A percentile compares a stretch with the other conserved stretches of the same genome.
Conservation (phyloP, 2,329 filamentous ascomycete genomes). For the Diaporthe amygdali region DNA sequence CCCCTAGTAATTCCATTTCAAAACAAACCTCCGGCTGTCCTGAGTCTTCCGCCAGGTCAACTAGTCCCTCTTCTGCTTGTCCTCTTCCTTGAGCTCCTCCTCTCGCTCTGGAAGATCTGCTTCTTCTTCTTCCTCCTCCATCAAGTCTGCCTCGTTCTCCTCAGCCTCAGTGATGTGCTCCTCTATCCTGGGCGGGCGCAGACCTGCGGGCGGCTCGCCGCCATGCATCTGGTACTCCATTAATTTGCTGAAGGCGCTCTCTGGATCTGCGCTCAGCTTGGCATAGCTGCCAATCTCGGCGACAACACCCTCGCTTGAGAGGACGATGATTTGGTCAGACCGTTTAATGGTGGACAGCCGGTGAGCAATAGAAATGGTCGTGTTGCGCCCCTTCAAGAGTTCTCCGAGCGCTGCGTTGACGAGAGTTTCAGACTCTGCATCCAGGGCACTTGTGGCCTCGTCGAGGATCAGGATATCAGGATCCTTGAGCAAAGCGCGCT, state of each 20-base stretch:
- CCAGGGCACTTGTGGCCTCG: conserved; percentile 93
- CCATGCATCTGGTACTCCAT: conserved; percentile 99
- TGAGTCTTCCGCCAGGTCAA: background rate
- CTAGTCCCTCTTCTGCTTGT: conserved; percentile 1
- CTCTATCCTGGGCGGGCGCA: conserved; percentile 34
- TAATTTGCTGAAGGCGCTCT: conserved; percentile 88
- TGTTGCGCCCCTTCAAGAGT: conserved; percentile 85
- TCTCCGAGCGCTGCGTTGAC: conserved; percentile 88
- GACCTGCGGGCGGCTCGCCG: conserved; percentile 63
- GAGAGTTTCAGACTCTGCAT: conserved; percentile 95
- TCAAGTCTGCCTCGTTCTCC: conserved; percentile 56
- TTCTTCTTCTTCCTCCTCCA: conserved; percentile 43
- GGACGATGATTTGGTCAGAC: conserved; percentile 91
- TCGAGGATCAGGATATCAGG: conserved; percentile 97
- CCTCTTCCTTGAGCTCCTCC: conserved; percentile 21
- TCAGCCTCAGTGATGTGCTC: conserved; percentile 56
- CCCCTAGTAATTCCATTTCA: background rate
- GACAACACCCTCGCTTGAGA: conserved; percentile 84
- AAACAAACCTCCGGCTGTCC: background rate
- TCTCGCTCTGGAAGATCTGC: conserved; percentile 36
- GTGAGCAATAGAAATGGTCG: conserved; percentile 97
- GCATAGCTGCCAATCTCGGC: conserved; percentile 88
- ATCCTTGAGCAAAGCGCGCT: conserved; percentile 86
- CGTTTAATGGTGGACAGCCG: conserved; percentile 95
- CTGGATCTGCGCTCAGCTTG: conserved; percentile 72